A percentile compares a stretch with the other conserved stretches of the same genome.
These are phyloP conservation scores for Amanita rimosa DNA, from an alignment of 768 basidiomycete genomes.

Conservation along the genomic window DNA sequence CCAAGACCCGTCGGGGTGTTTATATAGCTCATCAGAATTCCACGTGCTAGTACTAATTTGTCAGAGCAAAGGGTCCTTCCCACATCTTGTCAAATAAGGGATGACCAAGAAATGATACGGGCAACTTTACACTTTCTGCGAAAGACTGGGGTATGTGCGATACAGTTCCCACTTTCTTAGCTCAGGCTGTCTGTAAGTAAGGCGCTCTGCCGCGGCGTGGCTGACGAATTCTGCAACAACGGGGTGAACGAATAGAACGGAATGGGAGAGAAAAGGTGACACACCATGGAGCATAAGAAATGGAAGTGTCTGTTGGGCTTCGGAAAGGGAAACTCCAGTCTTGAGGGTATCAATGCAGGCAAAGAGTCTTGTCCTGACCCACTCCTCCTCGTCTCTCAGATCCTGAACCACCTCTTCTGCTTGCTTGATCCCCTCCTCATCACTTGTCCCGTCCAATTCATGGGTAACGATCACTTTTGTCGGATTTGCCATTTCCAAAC, in stretches of 20 bases:
- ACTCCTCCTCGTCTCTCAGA: slow-evolving; percentile 18
- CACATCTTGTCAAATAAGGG: too few species aligned
- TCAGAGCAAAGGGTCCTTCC: too few species aligned
- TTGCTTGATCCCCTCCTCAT: slow-evolving; percentile 15
- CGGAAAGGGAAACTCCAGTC: slow-evolving; percentile 16
- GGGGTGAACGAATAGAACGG: too few species aligned
- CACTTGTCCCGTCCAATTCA: slow-evolving; percentile 14
- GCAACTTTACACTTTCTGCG: too few species aligned
- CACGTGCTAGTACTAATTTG: too few species aligned
- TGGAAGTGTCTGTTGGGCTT: slow-evolving; percentile 21
- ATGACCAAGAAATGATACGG: too few species aligned
- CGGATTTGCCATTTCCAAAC: slow-evolving; percentile 19
- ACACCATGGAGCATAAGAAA: slow-evolving; percentile 33
- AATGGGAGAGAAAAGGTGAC: too few species aligned
- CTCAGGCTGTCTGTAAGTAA: slow-evolving; percentile 13
- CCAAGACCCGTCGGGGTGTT: too few species aligned
- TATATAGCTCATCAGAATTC: too few species aligned
- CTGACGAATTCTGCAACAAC: slow-evolving; percentile 1
- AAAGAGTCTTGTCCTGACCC: slow-evolving; percentile 28
- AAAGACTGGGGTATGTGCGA: slow-evolving; percentile 33
- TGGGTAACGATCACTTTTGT: slow-evolving; percentile 21
- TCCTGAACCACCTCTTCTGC: slow-evolving; percentile 9
- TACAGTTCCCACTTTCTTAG: slow-evolving; percentile 31
- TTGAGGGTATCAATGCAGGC: slow-evolving; percentile 29
- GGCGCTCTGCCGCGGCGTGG: slow-evolving; percentile 12